Evolutionary conservation across 345 rosid species (phyloP).

Genomic region (Nasturtium officinale): DNA sequence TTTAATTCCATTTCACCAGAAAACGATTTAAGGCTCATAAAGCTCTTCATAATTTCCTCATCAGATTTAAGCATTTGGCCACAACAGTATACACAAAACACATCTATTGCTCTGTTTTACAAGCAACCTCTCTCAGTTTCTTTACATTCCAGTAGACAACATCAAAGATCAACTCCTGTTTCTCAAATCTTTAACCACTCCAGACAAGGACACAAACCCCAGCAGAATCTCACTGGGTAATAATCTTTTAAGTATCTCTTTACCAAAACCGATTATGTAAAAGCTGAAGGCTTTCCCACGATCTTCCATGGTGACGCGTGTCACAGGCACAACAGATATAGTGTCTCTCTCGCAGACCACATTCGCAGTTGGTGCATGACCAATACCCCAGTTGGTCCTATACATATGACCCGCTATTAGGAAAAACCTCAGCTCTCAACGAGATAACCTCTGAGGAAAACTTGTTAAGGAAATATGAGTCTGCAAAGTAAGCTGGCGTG

Average conservation of each 20-base stretch:
- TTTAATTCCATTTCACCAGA: background rate
- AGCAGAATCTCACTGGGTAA: conserved; percentile 84
- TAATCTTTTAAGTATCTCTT: conserved; percentile 91
- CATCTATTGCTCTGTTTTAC: background rate
- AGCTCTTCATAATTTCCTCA: background rate
- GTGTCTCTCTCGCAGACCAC: conserved; percentile 89
- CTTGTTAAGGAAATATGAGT: conserved; percentile 85
- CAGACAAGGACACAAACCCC: conserved; percentile 95
- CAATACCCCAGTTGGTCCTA: too few species aligned
- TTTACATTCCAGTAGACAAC: conserved; percentile 10
- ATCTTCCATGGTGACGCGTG: conserved; percentile 82
- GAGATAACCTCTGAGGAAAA: conserved; percentile 90
- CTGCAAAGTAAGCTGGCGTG: conserved; percentile 87
- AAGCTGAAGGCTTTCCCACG: conserved; percentile 76
- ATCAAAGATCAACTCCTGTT: background rate
- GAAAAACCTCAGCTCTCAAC: conserved; percentile 65
- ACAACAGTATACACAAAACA: background rate
- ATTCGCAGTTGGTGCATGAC: conserved; percentile 72
- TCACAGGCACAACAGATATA: conserved; percentile 88
- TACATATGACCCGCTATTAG: too few species aligned
- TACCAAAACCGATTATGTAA: conserved; percentile 82
- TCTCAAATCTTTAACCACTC: conserved; percentile 76
- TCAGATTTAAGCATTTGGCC: background rate
- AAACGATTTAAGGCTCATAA: background rate
- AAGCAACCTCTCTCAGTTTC: background rate